Evolutionary conservation across 495 filamentous ascomycete genomes (phyloP).

Genomic region (Aspergillus affinis): DNA sequence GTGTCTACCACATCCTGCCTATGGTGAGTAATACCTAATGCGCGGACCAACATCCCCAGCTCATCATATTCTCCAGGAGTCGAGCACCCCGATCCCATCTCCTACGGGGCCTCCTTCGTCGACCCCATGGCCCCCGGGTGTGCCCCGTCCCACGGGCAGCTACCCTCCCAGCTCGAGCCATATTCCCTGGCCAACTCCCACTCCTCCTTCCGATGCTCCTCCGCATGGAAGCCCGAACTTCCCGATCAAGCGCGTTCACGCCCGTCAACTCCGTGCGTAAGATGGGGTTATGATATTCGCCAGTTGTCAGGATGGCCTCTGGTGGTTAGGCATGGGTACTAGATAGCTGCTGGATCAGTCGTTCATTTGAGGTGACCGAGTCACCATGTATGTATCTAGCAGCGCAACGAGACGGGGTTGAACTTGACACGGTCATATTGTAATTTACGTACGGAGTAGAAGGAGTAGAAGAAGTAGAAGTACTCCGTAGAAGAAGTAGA

Average conservation of each 20-base stretch:
- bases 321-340: neutral
- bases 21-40: constrained; percentile 1
- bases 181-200: constrained; percentile 6
- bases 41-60: neutral
- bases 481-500: too few species aligned
- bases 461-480: too few species aligned
- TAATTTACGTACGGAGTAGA: too few species aligned
- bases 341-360: constrained; percentile 7
- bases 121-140: constrained; percentile 1
- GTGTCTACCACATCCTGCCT: constrained; percentile 4
- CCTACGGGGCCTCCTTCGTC: neutral
- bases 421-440: too few species aligned
- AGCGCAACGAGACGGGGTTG: constrained; percentile 1
- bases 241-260: constrained; percentile 27
- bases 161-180: neutral
- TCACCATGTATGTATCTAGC: constrained; percentile 17
- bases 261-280: constrained; percentile 31
- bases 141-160: constrained; percentile 1
- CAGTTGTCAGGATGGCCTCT: neutral
- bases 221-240: constrained; percentile 1
- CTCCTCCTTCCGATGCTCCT: constrained; percentile 3
- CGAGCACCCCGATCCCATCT: neutral
- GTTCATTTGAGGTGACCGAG: constrained; percentile 16
- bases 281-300: neutral
- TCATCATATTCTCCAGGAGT: neutral